Base-by-base conservation (phyloP, 768 basidiomycete species). In the Lactarius indigo region DNA sequence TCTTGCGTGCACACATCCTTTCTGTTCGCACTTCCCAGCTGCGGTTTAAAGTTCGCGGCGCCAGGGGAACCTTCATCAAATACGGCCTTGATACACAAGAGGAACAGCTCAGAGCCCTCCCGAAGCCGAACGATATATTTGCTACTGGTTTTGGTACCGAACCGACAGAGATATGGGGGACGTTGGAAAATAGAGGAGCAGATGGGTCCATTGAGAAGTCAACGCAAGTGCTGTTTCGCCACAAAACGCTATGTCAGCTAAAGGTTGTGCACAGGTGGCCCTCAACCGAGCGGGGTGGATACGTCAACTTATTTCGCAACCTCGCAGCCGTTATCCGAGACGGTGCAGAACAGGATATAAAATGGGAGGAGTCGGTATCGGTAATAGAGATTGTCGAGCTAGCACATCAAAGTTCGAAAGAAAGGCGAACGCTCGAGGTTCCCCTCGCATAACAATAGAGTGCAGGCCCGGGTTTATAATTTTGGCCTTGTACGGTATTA, bases 331-430 rank as follows among this genome's bases (percentile, higher is more conserved):
- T 83, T 7, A 88, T 93, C 63, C 79, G 86, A 37, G 75, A 82
- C 30, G 81, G 81, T 4, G 81, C 78, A 8, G 81, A 83, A 59
- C 81, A 80, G 41, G 81, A 79, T 8, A 85, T 94, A 54, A 90
- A 85, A 74, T 92, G 91, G 83, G 84, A 85, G 70, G 86, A 94
- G 74, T 86, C 90, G 0, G 83, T 84, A 10, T 76, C 81, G 8
- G 88, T 90, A 10, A 85, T 95, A 69, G 84, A 90, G 77, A 81
- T 95, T 74, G 85, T 94, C 71, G 90, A 94, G 76, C 79, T 90
- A 12, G 90, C 89, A 9, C 80, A 85, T 73, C 76, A 83, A 76
- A 90, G 89, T 69, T 83, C 88, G 17, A 81, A 76, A 69, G 86
- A 90, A 73, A 87, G 87, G 18, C 75, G 76, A 61, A 85, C 83